Evolutionary conservation across 1,284 basidiomycete genomes (phyloP).

Genomic region (Naganishia liquefaciens): DNA sequence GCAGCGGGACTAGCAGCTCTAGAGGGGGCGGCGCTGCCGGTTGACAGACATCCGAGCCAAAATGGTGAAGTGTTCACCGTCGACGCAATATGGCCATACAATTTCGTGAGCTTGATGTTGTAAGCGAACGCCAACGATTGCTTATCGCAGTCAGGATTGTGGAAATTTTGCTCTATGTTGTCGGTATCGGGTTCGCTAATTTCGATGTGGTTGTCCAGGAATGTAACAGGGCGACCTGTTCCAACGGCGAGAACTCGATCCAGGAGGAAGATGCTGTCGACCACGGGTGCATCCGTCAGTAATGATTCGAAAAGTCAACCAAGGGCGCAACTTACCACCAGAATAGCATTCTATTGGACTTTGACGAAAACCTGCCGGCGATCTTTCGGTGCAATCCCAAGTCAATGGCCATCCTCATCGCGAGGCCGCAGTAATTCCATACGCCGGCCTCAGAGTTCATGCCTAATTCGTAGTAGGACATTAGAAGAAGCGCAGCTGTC

Average conservation of each 20-base stretch:
- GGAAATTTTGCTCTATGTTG: conserved; percentile 22
- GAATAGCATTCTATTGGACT: conserved; percentile 26
- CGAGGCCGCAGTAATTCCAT: conserved; percentile 28
- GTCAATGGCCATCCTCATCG: conserved; percentile 28
- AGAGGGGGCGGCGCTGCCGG: conserved; percentile 25
- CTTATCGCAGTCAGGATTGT: conserved; percentile 21
- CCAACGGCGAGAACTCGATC: conserved; percentile 28
- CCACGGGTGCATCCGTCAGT: too few species aligned
- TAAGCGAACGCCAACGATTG: conserved; percentile 28
- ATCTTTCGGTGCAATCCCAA: conserved; percentile 24
- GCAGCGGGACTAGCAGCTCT: conserved; percentile 21
- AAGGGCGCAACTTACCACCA: conserved; percentile 17
- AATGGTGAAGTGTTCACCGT: conserved; percentile 27
- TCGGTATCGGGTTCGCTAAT: conserved; percentile 27
- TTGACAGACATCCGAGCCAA: conserved; percentile 20
- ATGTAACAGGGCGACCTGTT: conserved; percentile 25
- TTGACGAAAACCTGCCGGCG: conserved; percentile 16
- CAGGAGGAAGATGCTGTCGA: conserved; percentile 22
- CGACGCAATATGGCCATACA: conserved; percentile 27
- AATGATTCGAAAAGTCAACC: background rate
- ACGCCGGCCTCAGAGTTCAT: conserved; percentile 32
- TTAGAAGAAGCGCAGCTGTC: conserved; percentile 27
- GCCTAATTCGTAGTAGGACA: conserved; percentile 31
- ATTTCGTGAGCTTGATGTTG: conserved; percentile 25
- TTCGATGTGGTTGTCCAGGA: conserved; percentile 29